Evolutionary conservation across 78 protist genomes (phyloP), one percentile per base, ranked within the genome.

Genomic region (Dictyostelium capitatum): DNA sequence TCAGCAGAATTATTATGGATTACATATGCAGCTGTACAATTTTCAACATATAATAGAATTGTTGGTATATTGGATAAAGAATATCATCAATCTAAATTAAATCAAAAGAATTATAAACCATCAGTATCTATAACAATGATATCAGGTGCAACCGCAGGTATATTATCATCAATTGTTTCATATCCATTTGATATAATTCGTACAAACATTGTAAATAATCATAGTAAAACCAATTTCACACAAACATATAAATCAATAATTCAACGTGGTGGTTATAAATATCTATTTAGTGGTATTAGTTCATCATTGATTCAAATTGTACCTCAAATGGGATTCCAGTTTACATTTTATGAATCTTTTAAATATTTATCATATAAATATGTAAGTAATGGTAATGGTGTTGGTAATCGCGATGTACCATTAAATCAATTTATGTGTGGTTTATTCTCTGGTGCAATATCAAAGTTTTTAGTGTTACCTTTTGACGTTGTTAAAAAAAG

Each of bases 401-500:
- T 15, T 12, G 30, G 17, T 51, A 14, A 32, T 46, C 20, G 59
- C 6, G 50, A 87, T 62, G 43, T 2, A 37, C 85, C 93, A 9
- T 4, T 54, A n/a, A 32, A 23, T 32, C 93, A 74, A 77, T 65
- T 87, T 20, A 14, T 79, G 3, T 59, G 93, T 77, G 93, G 93
- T 65, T 62, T 56, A 15, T 54, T 78, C 7, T 74, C 93, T 23
- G 93, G 93, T 77, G 80, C 84, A n/a, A 2, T 87, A 0, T 87
- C 93, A 23, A 87, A 85, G 83, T 87, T 87, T 43, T 57, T 87
- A 15, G 93, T 87, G 2, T 51, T 87, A 51, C 93, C 93, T 57
- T 77, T 87, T 32, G 93, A 87, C 65, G 84, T 87, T 12, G 56
- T 77, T 14, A 87, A 87, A 57, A 87, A 87, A 25, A n/a, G 93